phyloP scores from a whole-genome alignment of 2,329 filamentous ascomycete species.

The Lomentospora prolificans region DNA sequence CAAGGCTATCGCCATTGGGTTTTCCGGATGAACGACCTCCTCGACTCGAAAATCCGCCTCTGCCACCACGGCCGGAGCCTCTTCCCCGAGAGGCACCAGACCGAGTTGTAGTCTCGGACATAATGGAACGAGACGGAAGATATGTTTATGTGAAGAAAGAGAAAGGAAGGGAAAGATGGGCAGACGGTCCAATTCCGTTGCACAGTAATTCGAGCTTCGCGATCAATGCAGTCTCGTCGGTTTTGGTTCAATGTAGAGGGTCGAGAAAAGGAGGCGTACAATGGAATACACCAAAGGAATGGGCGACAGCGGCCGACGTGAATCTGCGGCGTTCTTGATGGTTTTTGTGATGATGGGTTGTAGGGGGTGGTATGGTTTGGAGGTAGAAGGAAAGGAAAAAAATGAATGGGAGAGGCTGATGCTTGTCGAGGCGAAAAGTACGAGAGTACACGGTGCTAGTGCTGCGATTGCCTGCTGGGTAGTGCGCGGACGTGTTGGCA shows the following conservation, averaged over 20 bases:
- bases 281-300: slow-evolving; percentile 1
- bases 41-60: slow-evolving; percentile 64
- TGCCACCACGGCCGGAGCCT: slow-evolving; percentile 79
- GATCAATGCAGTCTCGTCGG: background rate
- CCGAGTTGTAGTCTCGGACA: slow-evolving; percentile 93
- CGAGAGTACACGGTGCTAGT: slow-evolving; percentile 7
- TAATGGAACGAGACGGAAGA: slow-evolving; percentile 35
- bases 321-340: slow-evolving; percentile 1
- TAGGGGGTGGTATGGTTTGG: slow-evolving; percentile 20
- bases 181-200: slow-evolving; percentile 7
- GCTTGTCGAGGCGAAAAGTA: slow-evolving; percentile 9
- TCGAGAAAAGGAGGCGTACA: slow-evolving; percentile 4
- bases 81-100: slow-evolving; percentile 77
- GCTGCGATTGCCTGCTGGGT: background rate
- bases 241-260: background rate
- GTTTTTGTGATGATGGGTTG: slow-evolving; percentile 13
- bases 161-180: slow-evolving; percentile 7
- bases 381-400: background rate
- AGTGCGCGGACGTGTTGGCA: slow-evolving; percentile 1
- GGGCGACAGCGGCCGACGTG: slow-evolving; percentile 5
- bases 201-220: slow-evolving; percentile 5
- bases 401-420: slow-evolving; percentile 12
- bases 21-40: slow-evolving; percentile 54
- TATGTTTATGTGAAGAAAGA: slow-evolving; percentile 7
- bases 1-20: slow-evolving; percentile 65